A percentile compares a stretch with the other conserved stretches of the same genome.
These are phyloP conservation scores for Aurifilum marmelostoma DNA, from an alignment of 2,329 filamentous ascomycete genomes.

Conservation along the genomic window DNA sequence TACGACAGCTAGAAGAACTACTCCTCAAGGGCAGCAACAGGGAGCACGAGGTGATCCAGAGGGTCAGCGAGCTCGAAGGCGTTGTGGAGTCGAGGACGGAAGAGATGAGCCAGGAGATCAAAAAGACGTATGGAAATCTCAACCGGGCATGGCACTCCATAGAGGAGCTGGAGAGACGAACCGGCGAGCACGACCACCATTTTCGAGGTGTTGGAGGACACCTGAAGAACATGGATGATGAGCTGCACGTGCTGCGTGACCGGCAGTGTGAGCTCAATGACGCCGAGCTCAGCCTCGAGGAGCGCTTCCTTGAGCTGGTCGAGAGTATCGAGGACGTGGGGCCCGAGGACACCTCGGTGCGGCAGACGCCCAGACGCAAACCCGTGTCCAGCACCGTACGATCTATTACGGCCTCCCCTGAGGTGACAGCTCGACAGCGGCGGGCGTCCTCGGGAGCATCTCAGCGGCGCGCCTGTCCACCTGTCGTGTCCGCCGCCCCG, in stretches of 20 bases:
- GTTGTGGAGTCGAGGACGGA: conserved; percentile 55
- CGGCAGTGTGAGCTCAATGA: conserved; percentile 55
- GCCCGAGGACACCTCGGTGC: conserved; percentile 26
- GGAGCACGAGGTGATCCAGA: conserved; percentile 45
- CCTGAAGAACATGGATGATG: conserved; percentile 44
- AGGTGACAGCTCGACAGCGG: conserved; percentile 18
- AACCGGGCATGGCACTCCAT: conserved; percentile 58
- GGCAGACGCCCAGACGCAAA: conserved; percentile 33
- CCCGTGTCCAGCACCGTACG: conserved; percentile 25
- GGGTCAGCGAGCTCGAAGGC: conserved; percentile 58
- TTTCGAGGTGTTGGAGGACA: conserved; percentile 46
- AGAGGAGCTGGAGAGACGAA: conserved; percentile 47
- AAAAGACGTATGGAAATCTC: conserved; percentile 58
- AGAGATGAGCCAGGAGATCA: conserved; percentile 56
- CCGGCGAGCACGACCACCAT: conserved; percentile 42
- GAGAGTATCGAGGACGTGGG: conserved; percentile 40
- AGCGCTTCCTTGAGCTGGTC: conserved; percentile 56
- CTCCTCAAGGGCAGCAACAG: conserved; percentile 30
- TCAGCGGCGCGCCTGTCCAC: conserved; percentile 13
- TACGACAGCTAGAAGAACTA: conserved; percentile 32
- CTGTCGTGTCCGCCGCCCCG: conserved; percentile 13
- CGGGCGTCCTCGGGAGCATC: conserved; percentile 31
- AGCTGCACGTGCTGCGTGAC: conserved; percentile 50
- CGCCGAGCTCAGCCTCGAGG: conserved; percentile 55
- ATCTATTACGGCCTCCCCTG: conserved; percentile 3